Evolutionary conservation across 192 early-diverging fungal genomes (phyloP).

Genomic region (Backusella psychrophila): DNA sequence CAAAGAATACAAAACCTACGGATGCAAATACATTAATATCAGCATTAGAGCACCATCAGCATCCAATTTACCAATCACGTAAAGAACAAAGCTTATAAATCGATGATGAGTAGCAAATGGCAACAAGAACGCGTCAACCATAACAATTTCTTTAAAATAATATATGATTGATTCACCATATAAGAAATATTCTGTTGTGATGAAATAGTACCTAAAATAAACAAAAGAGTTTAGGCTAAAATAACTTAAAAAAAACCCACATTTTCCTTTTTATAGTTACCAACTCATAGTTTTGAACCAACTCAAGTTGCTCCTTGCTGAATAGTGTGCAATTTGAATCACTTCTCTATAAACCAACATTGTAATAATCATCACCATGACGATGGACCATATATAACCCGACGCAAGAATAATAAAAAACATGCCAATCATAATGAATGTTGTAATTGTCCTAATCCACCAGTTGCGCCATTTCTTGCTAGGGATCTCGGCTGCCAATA

Average conservation of each 20-base stretch:
- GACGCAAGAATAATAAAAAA: conserved; percentile 73
- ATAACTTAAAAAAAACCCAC: not conserved
- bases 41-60: not conserved
- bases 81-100: conserved; percentile 91
- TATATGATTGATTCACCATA: conserved; percentile 93
- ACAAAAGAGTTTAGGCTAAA: not conserved
- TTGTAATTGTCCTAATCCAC: conserved; percentile 81
- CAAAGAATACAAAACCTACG: conserved; percentile 86
- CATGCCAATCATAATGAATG: conserved; percentile 85
- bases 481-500: conserved; percentile 47
- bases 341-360: conserved; percentile 89
- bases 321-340: conserved; percentile 83
- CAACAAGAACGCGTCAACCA: conserved; percentile 82
- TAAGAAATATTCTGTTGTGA: conserved; percentile 89
- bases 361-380: conserved; percentile 83
- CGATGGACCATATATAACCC: conserved; percentile 84
- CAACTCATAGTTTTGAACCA: conserved; percentile 94
- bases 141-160: conserved; percentile 79
- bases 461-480: conserved; percentile 74
- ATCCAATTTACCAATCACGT: conserved; percentile 66
- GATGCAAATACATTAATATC: not conserved
- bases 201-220: conserved; percentile 77
- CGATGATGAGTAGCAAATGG: conserved; percentile 90
- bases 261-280: conserved; percentile 29
- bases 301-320: conserved; percentile 81